phyloP scores from a whole-genome alignment of 257 asterid species.

The Fraxinus excelsior region DNA sequence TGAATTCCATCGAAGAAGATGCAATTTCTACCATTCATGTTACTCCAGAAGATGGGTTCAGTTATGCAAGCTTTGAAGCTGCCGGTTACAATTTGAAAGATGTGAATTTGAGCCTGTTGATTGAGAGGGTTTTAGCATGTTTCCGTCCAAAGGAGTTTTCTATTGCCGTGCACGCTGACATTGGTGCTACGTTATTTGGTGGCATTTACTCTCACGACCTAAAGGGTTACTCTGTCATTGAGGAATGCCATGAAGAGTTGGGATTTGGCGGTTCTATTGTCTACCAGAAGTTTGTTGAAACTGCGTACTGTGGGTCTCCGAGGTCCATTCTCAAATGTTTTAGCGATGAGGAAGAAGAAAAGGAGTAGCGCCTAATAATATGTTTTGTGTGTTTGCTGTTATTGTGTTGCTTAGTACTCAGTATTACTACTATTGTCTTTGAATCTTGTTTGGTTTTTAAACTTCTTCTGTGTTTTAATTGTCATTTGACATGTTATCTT shows the following conservation, averaged over 20 bases:
- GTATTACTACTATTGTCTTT: background rate
- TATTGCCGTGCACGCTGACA: slow-evolving; percentile 55
- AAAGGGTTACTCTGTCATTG: slow-evolving; percentile 48
- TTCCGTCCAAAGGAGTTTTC: slow-evolving; percentile 67
- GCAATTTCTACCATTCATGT: slow-evolving; percentile 79
- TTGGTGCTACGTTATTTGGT: slow-evolving; percentile 39
- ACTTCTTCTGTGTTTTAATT: background rate
- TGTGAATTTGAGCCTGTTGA: slow-evolving; percentile 40
- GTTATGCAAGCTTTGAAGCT: slow-evolving; percentile 87
- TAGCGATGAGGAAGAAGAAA: slow-evolving; percentile 61
- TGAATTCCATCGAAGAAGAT: slow-evolving; percentile 75
- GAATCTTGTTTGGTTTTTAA: no score
- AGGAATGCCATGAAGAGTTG: slow-evolving; percentile 52
- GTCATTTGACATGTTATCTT: background rate
- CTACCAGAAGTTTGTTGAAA: slow-evolving; percentile 63
- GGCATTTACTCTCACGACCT: slow-evolving; percentile 34
- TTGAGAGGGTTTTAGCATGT: slow-evolving; percentile 68
- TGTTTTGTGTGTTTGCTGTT: slow-evolving; percentile 4
- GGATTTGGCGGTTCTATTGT: slow-evolving; percentile 62
- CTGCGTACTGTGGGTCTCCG: slow-evolving; percentile 63
- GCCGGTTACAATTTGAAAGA: slow-evolving; percentile 63
- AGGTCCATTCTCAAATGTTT: slow-evolving; percentile 73
- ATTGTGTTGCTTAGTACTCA: background rate
- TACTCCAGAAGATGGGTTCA: slow-evolving; percentile 87
- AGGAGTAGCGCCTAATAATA: slow-evolving; percentile 50